Evolutionary conservation across 2,329 filamentous ascomycete genomes (phyloP).

Genomic region (Ceratocystis alfenasii): DNA sequence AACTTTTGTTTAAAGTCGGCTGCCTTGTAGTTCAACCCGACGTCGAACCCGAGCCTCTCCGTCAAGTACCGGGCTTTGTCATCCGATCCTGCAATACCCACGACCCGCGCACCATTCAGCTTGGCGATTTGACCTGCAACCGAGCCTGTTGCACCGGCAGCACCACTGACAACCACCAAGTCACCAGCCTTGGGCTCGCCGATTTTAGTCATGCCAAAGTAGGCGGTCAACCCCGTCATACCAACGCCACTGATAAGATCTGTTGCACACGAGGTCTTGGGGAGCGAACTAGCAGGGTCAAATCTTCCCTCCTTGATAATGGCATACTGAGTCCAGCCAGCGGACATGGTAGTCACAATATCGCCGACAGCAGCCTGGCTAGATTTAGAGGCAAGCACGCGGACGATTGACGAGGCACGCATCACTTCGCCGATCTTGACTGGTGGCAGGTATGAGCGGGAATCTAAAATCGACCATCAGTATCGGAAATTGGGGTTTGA

Average conservation of each 20-base stretch:
- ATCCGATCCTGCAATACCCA: slow-evolving; percentile 54
- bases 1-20: slow-evolving; percentile 49
- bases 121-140: slow-evolving; percentile 70
- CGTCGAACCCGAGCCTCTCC: slow-evolving; percentile 54
- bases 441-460: slow-evolving; percentile 52
- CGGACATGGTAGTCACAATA: slow-evolving; percentile 39
- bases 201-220: slow-evolving; percentile 60
- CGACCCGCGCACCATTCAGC: slow-evolving; percentile 49
- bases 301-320: slow-evolving; percentile 43
- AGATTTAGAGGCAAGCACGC: slow-evolving; percentile 50
- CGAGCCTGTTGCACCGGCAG: slow-evolving; percentile 65
- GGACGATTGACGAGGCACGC: slow-evolving; percentile 50
- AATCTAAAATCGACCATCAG: slow-evolving; percentile 28
- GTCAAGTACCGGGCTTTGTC: slow-evolving; percentile 57
- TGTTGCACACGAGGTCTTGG: slow-evolving; percentile 35
- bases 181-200: slow-evolving; percentile 57
- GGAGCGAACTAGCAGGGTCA: slow-evolving; percentile 33
- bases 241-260: slow-evolving; percentile 53
- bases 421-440: slow-evolving; percentile 57
- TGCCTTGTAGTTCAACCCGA: slow-evolving; percentile 58
- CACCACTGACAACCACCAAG: slow-evolving; percentile 64
- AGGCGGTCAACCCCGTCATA: slow-evolving; percentile 61
- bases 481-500: background rate
- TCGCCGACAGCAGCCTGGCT: slow-evolving; percentile 44
- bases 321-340: slow-evolving; percentile 57